These are phyloP conservation scores for Candida endomychidarum DNA, from an alignment of 805 yeast genomes.

Conservation along the genomic window DNA sequence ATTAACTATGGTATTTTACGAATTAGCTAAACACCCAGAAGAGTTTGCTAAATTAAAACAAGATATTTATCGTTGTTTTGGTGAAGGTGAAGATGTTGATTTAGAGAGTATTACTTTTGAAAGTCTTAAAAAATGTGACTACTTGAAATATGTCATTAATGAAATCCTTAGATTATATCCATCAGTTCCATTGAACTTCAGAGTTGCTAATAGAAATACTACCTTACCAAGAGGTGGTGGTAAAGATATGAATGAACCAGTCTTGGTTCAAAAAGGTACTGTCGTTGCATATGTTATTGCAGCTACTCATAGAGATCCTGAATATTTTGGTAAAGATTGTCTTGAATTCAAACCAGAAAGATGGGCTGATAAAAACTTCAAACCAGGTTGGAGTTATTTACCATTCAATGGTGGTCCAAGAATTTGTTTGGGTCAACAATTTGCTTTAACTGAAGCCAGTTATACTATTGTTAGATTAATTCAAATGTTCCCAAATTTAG, in stretches of 20 bases:
- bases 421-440: conserved; percentile 56
- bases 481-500: conserved; percentile 25
- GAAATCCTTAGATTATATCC: conserved; percentile 37
- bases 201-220: conserved; percentile 30
- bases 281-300: conserved; percentile 39
- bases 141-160: conserved; percentile 30
- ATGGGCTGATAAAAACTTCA: conserved; percentile 39
- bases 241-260: conserved; percentile 34
- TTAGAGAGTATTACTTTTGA: conserved; percentile 31
- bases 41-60: conserved; percentile 28
- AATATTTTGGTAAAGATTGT: conserved; percentile 46
- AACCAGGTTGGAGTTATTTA: conserved; percentile 47
- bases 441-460: conserved; percentile 53
- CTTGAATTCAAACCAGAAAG: conserved; percentile 48
- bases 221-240: conserved; percentile 41
- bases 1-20: conserved; percentile 30
- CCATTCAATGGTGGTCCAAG: conserved; percentile 60
- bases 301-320: conserved; percentile 42
- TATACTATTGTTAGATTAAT: conserved; percentile 40
- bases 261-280: conserved; percentile 45
- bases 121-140: conserved; percentile 33
- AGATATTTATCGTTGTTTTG: conserved; percentile 28
- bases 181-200: conserved; percentile 34
- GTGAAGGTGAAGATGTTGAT: conserved; percentile 23
- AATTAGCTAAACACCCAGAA: conserved; percentile 32